Evolutionary conservation across 306 rosid species (phyloP), one percentile per base, ranked within the genome.

Genomic region (Lablab purpureus): DNA sequence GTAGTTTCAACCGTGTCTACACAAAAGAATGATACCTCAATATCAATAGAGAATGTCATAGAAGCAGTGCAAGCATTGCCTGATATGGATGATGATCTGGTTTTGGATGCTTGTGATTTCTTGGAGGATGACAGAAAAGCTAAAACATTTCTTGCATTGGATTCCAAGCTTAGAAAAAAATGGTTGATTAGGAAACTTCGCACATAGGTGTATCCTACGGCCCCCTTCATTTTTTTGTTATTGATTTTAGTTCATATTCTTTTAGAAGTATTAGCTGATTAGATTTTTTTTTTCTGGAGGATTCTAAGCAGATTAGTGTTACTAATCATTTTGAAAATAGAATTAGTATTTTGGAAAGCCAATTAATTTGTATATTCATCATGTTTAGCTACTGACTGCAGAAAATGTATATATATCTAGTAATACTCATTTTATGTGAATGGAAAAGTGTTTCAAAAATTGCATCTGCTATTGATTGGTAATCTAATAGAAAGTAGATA

Each of bases 71-170:
- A 92, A 87, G 89, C 93, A n/a, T 86, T 92, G 85, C 89, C 89
- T 9, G 90, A 88, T 66, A 88, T 92, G 89, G 95, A 92, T 81
- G 97, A 92, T 54, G 97, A 92, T 25, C 87, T 92, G 67, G 83
- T 92, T 72, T 82, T 92, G 82, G 97, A 90, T 80, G 95, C 97
- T 25, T 92, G 95, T 22, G 95, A 92, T 78, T 81, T 87, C 56
- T 70, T 92, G 30, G 97, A 92, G 88, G 95, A 92, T 80, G 97
- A 87, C 55, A 87, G 77, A 80, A 92, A 90, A 73, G 94, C 94
- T 12, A 92, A 83, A 85, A 92, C 93, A 17, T 92, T 92, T 82
- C 80, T 90, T 27, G 93, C 94, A 21, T 76, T 92, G 78, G 91
- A 83, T 81, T 82, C 81, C 14, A 88, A 90, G 71, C 60, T 90